phyloP scores from a whole-genome alignment of 768 basidiomycete genomes.

The Russula earlei region DNA sequence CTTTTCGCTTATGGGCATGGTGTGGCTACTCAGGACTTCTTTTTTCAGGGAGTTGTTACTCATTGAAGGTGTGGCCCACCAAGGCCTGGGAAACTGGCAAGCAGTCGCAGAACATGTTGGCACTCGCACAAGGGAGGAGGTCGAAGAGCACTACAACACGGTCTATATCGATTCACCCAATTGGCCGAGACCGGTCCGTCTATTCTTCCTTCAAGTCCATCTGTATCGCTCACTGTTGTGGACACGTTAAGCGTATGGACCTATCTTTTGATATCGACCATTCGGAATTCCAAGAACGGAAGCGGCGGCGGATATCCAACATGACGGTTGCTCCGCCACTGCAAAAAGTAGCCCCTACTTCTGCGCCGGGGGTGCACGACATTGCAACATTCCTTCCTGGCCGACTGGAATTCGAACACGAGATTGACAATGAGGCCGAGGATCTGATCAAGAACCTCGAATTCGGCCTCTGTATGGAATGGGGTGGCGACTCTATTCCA shows the following conservation, averaged over 20 bases:
- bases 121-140: slow-evolving; percentile 88
- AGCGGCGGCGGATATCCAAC: slow-evolving; percentile 78
- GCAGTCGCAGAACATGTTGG: slow-evolving; percentile 94
- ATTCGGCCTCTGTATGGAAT: slow-evolving; percentile 81
- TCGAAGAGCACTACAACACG: slow-evolving; percentile 77
- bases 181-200: slow-evolving; percentile 74
- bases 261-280: slow-evolving; percentile 60
- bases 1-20: background rate
- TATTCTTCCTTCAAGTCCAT: background rate
- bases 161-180: slow-evolving; percentile 70
- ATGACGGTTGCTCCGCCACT: slow-evolving; percentile 51
- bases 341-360: slow-evolving; percentile 73
- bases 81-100: slow-evolving; percentile 94
- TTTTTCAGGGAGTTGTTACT: slow-evolving; percentile 70
- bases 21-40: slow-evolving; percentile 7
- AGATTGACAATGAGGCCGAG: slow-evolving; percentile 95
- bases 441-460: slow-evolving; percentile 92
- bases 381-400: slow-evolving; percentile 90
- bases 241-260: slow-evolving; percentile 34
- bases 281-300: slow-evolving; percentile 79
- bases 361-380: slow-evolving; percentile 87
- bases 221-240: slow-evolving; percentile 14
- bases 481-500: slow-evolving; percentile 71
- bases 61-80: slow-evolving; percentile 76
- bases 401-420: slow-evolving; percentile 96